Evolutionary conservation across 2,329 filamentous ascomycete species (phyloP).

Genomic region (Epichloe glyceriae): DNA sequence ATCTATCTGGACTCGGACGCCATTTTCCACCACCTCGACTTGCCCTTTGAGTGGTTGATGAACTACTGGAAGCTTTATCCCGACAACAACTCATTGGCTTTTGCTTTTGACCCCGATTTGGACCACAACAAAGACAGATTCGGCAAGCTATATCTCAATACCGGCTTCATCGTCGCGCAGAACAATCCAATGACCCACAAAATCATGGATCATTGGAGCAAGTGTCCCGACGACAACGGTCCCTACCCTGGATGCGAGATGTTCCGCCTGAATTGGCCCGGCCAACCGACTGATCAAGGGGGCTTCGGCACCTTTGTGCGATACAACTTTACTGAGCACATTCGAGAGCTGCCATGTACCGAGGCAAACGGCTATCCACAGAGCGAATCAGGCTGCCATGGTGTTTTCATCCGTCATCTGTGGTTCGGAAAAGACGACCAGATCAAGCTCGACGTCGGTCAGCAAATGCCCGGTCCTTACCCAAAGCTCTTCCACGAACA

Average conservation of each 20-base stretch:
- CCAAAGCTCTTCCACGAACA: conserved; percentile 24
- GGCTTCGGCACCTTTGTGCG: conserved; percentile 31
- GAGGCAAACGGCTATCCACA: conserved; percentile 32
- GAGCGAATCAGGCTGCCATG: conserved; percentile 24
- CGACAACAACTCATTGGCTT: conserved; percentile 26
- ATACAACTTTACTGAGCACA: conserved; percentile 28
- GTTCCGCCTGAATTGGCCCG: conserved; percentile 22
- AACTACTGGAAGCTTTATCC: conserved; percentile 32
- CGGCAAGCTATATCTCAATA: conserved; percentile 32
- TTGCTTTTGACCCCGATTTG: conserved; percentile 25
- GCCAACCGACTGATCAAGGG: conserved; percentile 29
- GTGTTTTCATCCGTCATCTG: conserved; percentile 29
- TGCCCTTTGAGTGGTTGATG: conserved; percentile 34
- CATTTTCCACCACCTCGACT: conserved; percentile 29
- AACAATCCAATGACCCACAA: conserved; percentile 34
- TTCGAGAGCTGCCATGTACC: conserved; percentile 26
- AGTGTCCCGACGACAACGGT: conserved; percentile 26
- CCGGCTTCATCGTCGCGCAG: conserved; percentile 40
- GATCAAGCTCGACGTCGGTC: conserved; percentile 26
- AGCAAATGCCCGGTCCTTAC: conserved; percentile 24
- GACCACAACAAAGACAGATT: conserved; percentile 27
- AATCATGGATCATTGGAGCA: conserved; percentile 35
- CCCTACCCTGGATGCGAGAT: conserved; percentile 25
- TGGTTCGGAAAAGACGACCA: conserved; percentile 28
- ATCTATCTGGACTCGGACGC: conserved; percentile 33